Conservation (phyloP, 2,329 filamentous ascomycete genomes). For the Trichoderma lentiforme region DNA sequence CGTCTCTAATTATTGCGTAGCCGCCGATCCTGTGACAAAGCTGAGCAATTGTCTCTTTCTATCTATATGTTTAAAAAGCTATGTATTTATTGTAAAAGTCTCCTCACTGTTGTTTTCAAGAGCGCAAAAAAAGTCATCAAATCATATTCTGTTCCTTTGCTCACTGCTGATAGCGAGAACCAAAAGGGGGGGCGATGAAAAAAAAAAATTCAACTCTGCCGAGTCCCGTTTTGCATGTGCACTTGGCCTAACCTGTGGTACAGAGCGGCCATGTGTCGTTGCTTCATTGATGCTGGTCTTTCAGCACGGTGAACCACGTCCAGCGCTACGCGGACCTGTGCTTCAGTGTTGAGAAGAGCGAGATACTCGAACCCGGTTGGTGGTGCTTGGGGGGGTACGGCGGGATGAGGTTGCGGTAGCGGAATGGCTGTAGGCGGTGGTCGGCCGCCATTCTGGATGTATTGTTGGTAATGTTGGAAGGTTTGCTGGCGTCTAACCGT, state of each 20-base stretch:
- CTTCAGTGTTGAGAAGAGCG: conserved; percentile 40
- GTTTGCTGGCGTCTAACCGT: conserved; percentile 5
- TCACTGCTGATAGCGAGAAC: neutral
- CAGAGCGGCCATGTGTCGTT: conserved; percentile 9
- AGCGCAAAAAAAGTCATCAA: neutral
- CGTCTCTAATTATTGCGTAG: neutral
- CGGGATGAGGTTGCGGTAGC: neutral
- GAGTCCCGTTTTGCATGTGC: conserved; percentile 12
- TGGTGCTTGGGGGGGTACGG: neutral
- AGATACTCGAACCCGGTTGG: neutral
- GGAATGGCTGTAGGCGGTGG: neutral
- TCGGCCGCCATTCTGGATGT: conserved; percentile 1
- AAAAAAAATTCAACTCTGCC: conserved; percentile 10
- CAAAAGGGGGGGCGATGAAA: neutral
- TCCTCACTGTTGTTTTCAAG: neutral
- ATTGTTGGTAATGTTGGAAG: conserved; percentile 13
- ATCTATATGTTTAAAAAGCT: neutral
- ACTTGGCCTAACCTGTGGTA: conserved; percentile 18
- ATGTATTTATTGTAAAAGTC: neutral
- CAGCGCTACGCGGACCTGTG: conserved; percentile 62
- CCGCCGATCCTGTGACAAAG: neutral
- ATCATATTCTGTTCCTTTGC: neutral
- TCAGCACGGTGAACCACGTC: conserved; percentile 50
- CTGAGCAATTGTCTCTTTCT: neutral
- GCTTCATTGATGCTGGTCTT: conserved; percentile 2